Evolutionary conservation across 495 filamentous ascomycete species (phyloP).

Genomic region (Neurospora sp.): DNA sequence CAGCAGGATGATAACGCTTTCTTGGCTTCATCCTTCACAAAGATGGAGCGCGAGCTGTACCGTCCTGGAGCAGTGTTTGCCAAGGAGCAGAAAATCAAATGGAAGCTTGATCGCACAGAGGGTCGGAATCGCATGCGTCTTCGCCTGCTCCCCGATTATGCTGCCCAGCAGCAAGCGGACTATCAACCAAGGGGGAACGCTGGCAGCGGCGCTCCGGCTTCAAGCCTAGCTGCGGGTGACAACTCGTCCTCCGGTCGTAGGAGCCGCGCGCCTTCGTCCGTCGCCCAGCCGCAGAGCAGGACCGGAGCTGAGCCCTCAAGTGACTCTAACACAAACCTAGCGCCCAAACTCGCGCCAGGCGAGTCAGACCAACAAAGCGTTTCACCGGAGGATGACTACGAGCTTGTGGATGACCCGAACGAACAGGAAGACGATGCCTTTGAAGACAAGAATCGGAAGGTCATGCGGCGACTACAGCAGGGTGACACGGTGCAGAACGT

Average conservation of each 20-base stretch:
- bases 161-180: constrained; percentile 52
- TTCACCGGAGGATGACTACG: constrained; percentile 76
- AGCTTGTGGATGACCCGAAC: constrained; percentile 72
- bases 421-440: constrained; percentile 79
- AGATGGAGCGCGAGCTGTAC: constrained; percentile 60
- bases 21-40: constrained; percentile 59
- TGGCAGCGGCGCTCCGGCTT: constrained; percentile 15
- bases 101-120: constrained; percentile 91
- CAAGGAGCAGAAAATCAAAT: constrained; percentile 54
- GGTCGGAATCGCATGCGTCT: constrained; percentile 91
- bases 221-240: constrained; percentile 11
- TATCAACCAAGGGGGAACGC: constrained; percentile 77
- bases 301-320: constrained; percentile 9
- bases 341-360: neutral
- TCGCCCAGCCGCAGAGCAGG: constrained; percentile 8
- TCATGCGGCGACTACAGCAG: constrained; percentile 86
- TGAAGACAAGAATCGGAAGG: constrained; percentile 95
- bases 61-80: constrained; percentile 73
- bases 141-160: constrained; percentile 67
- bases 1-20: constrained; percentile 78
- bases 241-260: neutral
- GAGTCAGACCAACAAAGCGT: constrained; percentile 19
- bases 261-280: constrained; percentile 31
- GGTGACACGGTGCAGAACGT: constrained; percentile 89
- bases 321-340: constrained; percentile 1